phyloP scores from a whole-genome alignment of 2,329 filamentous ascomycete genomes.

The Thielaviopsis ethacetica region DNA sequence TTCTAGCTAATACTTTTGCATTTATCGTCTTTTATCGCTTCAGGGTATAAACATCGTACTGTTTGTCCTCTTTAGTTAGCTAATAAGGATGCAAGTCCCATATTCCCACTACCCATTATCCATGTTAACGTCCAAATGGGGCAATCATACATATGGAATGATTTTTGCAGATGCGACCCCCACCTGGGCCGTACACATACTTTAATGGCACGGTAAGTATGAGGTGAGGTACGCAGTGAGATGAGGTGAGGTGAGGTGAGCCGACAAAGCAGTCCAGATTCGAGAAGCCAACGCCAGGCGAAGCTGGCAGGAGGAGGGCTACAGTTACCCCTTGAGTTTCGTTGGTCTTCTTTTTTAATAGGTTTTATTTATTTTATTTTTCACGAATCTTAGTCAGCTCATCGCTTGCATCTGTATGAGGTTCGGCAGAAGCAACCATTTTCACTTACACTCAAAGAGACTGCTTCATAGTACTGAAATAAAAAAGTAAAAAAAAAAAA shows the following conservation, averaged over 20 bases:
- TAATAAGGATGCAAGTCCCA: background rate
- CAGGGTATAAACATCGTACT: background rate
- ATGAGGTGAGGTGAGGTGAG: constrained; percentile 1
- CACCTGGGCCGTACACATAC: background rate
- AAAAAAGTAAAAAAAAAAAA: background rate
- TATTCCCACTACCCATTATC: background rate
- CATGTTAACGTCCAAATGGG: background rate
- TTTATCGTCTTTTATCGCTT: no score
- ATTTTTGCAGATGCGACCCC: constrained; percentile 9
- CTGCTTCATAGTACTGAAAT: no score
- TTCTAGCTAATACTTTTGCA: no score
- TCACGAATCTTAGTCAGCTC: background rate
- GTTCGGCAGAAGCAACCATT: no score
- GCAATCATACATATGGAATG: constrained; percentile 3
- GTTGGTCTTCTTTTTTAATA: background rate
- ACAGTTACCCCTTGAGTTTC: background rate
- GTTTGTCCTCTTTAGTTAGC: background rate
- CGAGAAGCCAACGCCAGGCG: background rate
- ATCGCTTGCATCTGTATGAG: no score
- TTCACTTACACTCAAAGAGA: no score
- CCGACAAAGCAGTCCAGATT: background rate
- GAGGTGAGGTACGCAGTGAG: background rate
- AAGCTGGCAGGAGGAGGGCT: background rate
- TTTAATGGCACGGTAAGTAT: background rate
- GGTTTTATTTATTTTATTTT: background rate